Conservation (phyloP, 176 grass and related monocot genomes). For the Cenchrus americanus region DNA sequence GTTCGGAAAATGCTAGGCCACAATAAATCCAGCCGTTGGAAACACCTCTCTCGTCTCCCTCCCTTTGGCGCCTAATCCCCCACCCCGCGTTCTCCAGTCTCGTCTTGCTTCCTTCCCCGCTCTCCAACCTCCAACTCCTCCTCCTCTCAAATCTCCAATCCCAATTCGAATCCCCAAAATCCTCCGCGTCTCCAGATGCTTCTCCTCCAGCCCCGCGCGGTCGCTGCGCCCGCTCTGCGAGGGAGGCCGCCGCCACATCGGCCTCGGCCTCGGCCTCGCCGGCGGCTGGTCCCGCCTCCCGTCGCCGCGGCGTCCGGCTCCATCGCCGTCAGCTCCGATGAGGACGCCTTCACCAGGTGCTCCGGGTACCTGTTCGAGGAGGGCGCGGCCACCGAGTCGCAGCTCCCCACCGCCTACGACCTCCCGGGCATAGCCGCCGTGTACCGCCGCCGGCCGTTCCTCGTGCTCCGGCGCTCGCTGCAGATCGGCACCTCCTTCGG, state of each 20-base stretch:
- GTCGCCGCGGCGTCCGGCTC: constrained; percentile 21
- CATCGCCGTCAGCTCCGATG: constrained; percentile 36
- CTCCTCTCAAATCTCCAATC: background rate
- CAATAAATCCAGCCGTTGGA: constrained; percentile 40
- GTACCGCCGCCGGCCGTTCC: constrained; percentile 79
- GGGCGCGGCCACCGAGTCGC: constrained; percentile 55
- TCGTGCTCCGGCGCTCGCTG: constrained; percentile 78
- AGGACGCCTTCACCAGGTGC: constrained; percentile 91
- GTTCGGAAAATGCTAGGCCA: constrained; percentile 28
- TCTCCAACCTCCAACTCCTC: background rate
- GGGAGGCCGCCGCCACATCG: background rate
- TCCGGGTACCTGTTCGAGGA: constrained; percentile 87
- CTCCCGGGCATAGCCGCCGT: constrained; percentile 55
- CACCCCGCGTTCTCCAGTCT: background rate
- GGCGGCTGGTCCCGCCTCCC: constrained; percentile 1
- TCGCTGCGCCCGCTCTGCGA: constrained; percentile 14
- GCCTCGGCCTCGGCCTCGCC: constrained; percentile 18
- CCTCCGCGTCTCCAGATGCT: background rate
- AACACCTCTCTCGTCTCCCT: no score
- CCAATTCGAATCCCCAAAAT: constrained; percentile 18
- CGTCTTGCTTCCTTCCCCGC: background rate
- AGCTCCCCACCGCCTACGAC: constrained; percentile 66
- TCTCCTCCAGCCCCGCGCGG: constrained; percentile 16
- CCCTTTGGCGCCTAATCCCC: constrained; percentile 56
- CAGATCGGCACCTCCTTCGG: constrained; percentile 80